A percentile compares a stretch with the other conserved stretches of the same genome.
These are phyloP conservation scores for Claviceps humidiphila DNA, from an alignment of 2,329 filamentous ascomycete species.

Conservation along the genomic window DNA sequence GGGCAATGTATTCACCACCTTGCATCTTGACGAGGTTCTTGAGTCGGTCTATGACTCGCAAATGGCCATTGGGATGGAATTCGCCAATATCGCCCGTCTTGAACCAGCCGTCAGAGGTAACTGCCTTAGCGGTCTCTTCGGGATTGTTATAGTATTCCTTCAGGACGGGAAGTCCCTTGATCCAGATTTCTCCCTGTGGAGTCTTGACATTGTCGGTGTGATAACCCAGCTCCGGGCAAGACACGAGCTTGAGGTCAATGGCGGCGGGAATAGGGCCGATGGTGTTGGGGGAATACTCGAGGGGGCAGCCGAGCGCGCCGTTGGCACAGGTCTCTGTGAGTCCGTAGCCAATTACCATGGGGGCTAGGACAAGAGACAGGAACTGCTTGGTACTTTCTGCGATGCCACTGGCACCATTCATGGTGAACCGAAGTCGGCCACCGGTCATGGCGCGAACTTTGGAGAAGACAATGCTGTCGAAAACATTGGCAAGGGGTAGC, in stretches of 20 bases:
- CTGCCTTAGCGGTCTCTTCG: conserved; percentile 66
- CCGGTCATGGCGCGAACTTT: conserved; percentile 86
- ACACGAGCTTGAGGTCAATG: conserved; percentile 83
- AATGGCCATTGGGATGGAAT: conserved; percentile 65
- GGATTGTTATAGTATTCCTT: conserved; percentile 74
- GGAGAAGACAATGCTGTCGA: conserved; percentile 80
- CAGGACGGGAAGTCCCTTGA: conserved; percentile 65
- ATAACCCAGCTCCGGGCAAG: conserved; percentile 82
- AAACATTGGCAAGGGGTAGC: conserved; percentile 51
- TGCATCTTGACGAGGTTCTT: conserved; percentile 97
- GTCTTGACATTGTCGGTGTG: conserved; percentile 51
- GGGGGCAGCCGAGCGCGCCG: conserved; percentile 68
- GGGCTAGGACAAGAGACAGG: conserved; percentile 80
- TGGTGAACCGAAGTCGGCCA: conserved; percentile 72
- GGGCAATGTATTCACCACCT: conserved; percentile 90
- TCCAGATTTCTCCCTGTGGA: conserved; percentile 85
- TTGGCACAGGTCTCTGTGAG: conserved; percentile 86
- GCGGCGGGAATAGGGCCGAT: conserved; percentile 67
- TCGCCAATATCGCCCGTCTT: conserved; percentile 93
- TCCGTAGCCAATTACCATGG: conserved; percentile 90
- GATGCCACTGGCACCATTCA: conserved; percentile 90
- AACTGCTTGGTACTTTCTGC: conserved; percentile 80
- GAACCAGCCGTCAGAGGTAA: conserved; percentile 87
- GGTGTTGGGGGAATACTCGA: conserved; percentile 66
- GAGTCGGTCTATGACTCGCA: conserved; percentile 86